These are phyloP conservation scores for Coelastrella sp. DNA, from an alignment of 139 green algal species.

Conservation along the genomic window DNA sequence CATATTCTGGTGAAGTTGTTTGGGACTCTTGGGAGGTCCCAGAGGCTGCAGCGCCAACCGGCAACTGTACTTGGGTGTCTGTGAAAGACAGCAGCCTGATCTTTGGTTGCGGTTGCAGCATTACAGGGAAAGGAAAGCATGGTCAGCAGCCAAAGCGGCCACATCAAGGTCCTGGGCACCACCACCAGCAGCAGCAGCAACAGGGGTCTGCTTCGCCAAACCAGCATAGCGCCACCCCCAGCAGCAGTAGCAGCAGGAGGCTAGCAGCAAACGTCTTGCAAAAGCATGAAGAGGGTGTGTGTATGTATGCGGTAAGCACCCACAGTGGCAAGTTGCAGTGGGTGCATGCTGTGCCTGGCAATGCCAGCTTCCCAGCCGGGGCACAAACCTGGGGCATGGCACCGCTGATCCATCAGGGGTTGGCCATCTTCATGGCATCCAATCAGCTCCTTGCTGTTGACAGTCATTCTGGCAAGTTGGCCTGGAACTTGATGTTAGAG, in stretches of 20 bases:
- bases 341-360: neutral
- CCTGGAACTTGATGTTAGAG: neutral
- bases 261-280: neutral
- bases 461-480: neutral
- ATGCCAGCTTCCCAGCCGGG: neutral
- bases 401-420: neutral
- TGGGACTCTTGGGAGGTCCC: conserved; percentile 24
- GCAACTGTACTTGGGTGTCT: conserved; percentile 13
- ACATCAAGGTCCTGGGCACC: neutral
- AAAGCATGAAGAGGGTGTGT: neutral
- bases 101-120: conserved; percentile 41
- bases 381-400: conserved; percentile 25
- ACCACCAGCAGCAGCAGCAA: conserved; percentile 30
- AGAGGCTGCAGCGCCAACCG: neutral
- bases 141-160: conserved; percentile 15
- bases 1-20: neutral
- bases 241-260: neutral
- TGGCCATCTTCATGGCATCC: conserved; percentile 8
- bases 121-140: conserved; percentile 5
- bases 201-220: neutral
- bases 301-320: conserved; percentile 16
- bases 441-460: neutral
- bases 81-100: neutral
- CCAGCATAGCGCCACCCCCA: neutral
- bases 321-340: conserved; percentile 19